Conservation (phyloP, 2,329 filamentous ascomycete genomes). For the Leptodontidium sp. region DNA sequence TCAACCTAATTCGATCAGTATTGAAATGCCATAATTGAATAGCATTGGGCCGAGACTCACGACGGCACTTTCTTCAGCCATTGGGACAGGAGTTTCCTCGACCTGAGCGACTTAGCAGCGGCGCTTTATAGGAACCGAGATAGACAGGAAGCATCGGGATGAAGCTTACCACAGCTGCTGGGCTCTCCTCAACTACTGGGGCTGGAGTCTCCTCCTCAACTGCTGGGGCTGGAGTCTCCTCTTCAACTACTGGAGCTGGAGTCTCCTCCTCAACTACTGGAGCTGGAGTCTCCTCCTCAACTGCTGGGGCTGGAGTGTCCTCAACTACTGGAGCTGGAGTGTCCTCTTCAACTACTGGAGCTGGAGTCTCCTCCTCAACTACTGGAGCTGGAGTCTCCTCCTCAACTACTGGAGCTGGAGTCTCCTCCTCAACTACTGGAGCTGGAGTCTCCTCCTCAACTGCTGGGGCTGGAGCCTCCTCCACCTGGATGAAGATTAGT, state of each 20-base stretch:
- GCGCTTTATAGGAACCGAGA: background rate
- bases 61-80: background rate
- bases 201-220: constrained; percentile 8
- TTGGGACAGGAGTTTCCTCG: constrained; percentile 20
- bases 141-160: background rate
- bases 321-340: background rate
- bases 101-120: constrained; percentile 2
- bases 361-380: constrained; percentile 9
- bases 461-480: constrained; percentile 15
- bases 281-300: constrained; percentile 1
- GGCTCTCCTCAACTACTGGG: constrained; percentile 1
- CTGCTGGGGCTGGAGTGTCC: constrained; percentile 15
- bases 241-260: background rate
- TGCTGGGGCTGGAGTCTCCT: constrained; percentile 17
- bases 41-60: background rate
- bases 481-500: background rate
- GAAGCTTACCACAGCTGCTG: constrained; percentile 9
- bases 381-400: constrained; percentile 17
- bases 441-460: constrained; percentile 6
- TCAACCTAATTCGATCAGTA: constrained; percentile 10
- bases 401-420: background rate
- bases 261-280: background rate
- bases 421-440: background rate
- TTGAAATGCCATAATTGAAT: background rate
- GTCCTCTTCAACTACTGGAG: constrained; percentile 1